These are phyloP conservation scores for Hyaloscypha variabilis DNA, from an alignment of 495 filamentous ascomycete genomes.

Conservation along the genomic window DNA sequence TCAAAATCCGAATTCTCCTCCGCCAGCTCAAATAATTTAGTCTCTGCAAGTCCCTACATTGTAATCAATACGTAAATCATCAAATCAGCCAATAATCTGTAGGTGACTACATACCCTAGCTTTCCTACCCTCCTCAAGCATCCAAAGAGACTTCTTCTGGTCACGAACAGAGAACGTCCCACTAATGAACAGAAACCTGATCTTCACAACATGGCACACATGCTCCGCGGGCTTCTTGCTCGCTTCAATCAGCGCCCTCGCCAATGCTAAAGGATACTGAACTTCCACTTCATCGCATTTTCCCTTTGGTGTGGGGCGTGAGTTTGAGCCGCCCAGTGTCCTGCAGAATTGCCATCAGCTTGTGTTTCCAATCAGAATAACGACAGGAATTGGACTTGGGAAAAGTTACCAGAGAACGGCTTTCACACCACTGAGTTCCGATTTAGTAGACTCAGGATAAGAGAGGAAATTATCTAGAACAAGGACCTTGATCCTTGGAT, in stretches of 20 bases:
- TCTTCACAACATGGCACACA: not conserved
- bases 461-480: not conserved
- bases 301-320: not conserved
- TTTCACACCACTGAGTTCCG: not conserved
- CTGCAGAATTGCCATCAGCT: not conserved
- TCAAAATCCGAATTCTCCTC: conserved; percentile 5
- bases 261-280: not conserved
- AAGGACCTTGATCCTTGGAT: conserved; percentile 7
- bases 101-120: conserved; percentile 2
- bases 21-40: not conserved
- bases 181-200: conserved; percentile 6
- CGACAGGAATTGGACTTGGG: not conserved
- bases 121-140: conserved; percentile 8
- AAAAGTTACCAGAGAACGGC: not conserved
- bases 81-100: too few species aligned
- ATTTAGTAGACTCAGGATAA: not conserved
- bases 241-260: not conserved
- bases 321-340: conserved; percentile 3
- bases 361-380: not conserved
- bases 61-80: not conserved
- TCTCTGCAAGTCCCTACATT: conserved; percentile 8
- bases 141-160: conserved; percentile 1
- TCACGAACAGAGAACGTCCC: not conserved
- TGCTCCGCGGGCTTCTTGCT: not conserved
- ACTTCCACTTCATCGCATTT: conserved; percentile 9